Evolutionary conservation across 2,329 filamentous ascomycete genomes (phyloP), one percentile per base, ranked within the genome.

Genomic region (Monilinia fructigena): DNA sequence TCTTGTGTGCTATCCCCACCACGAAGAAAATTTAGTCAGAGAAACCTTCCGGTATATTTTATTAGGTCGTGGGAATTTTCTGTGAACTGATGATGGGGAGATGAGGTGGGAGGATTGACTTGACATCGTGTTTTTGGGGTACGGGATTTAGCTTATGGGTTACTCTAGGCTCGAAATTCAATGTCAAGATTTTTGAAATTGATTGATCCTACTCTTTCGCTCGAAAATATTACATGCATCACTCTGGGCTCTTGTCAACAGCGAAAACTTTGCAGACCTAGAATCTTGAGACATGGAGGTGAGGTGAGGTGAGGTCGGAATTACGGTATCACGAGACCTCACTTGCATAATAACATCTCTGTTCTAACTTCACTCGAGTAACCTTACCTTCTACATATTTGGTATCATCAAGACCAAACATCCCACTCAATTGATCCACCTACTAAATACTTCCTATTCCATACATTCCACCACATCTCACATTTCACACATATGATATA

Each of bases 131-230:
- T 23, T 38, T 38, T 61, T 45, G 28, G 47, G 58, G 23, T 10
- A 31, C 31, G 20, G 20, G 28, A 50, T 50, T 20, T 50, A 35
- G 14, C 14, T 61, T 40, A 61, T 50, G n/a, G n/a, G n/a, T 52
- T 40, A 50, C 58, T 50, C 35, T 35, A 61, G 45, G 58, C 45
- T 61, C n/a, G 23, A 61, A 40, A 38, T 50, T 50, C n/a, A 61
- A 61, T 61, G 58, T 50, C 14, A 61, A 61, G 23, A 35, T n/a
- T 23, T 23, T 38, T 26, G 31, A 50, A 50, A 4, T 26, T 50
- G 45, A 26, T 26, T 2, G 4, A 14, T 38, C 2, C 0, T 38
- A 38, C 2, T 2, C n/a, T 26, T 52, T 23, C 23, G 14, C 26
- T 8, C 14, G 20, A 20, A 50, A 26, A 1, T 23, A 26, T 12